Evolutionary conservation across 306 rosid genomes (phyloP).

Genomic region (Aeschynomene evenia): DNA sequence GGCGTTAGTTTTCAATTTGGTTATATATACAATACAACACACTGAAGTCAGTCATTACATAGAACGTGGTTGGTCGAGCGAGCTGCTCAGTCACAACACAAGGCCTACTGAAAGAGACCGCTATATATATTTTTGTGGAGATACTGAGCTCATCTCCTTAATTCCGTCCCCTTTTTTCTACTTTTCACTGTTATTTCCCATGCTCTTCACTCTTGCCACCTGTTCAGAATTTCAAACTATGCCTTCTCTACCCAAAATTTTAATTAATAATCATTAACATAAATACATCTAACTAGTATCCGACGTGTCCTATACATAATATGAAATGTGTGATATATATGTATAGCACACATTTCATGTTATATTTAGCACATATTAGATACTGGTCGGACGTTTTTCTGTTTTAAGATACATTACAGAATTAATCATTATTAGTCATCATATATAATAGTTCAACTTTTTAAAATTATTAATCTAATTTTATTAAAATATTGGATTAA

Average conservation of each 20-base stretch:
- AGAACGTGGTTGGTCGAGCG: conserved; percentile 47
- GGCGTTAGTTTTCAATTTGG: not conserved
- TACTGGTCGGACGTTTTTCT: no score
- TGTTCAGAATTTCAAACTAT: not conserved
- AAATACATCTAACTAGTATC: no score
- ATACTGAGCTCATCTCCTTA: not conserved
- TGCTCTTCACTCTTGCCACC: conserved; percentile 18
- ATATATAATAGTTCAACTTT: no score
- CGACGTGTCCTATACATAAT: no score
- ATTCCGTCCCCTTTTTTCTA: not conserved
- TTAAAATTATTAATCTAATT: no score
- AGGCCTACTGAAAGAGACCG: conserved; percentile 36
- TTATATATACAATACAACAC: not conserved
- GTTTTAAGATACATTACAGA: no score
- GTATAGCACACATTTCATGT: no score
- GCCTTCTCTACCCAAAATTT: not conserved
- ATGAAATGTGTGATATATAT: no score
- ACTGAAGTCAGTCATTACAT: conserved; percentile 38
- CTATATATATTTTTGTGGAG: not conserved
- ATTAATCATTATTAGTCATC: no score
- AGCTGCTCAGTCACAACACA: conserved; percentile 30
- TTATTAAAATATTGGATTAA: no score
- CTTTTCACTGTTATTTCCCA: not conserved
- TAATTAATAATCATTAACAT: no score
- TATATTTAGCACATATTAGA: no score